Evolutionary conservation across 768 basidiomycete species (phyloP), one percentile per base, ranked within the genome.

Genomic region (Crepidotus variabilis): DNA sequence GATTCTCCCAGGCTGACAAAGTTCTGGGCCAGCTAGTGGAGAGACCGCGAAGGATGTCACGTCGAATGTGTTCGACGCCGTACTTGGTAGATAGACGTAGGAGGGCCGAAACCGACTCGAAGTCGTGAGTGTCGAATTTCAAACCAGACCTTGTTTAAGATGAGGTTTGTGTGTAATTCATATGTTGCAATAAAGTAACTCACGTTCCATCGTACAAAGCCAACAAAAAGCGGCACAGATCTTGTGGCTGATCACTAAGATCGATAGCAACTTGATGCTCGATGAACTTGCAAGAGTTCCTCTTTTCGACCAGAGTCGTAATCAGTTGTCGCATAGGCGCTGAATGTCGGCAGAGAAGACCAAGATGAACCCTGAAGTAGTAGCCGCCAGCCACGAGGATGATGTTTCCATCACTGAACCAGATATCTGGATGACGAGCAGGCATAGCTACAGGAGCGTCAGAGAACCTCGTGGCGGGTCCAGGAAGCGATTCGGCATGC

Each of bases 141-240:
- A 85, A 58, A 36, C 72, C 69, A 55, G 81, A 78, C 49, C 84
- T 69, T 49, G 21, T 22, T 28, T 14, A 2, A 20, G 18, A 43
- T 22, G 50, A 1, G 18, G 28, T 32, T 16, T 56, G 6, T 16
- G 22, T 50, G 33, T 52, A 34, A 50, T 28, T n/a, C 23, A 18
- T 32, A 34, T 20, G 32, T n/a, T 16, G 9, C 39, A 33, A 5
- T 51, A 18, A 34, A 47, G 3, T 45, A 9, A n/a, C 87, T 64
- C 65, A 88, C 87, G 84, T 75, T 64, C 87, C 87, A 60, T 89
- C 88, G 61, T 89, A 91, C 14, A 92, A 61, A 3, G 86, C 83
- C 24, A 78, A 72, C 18, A 92, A 69, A 60, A 92, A 84, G 57
- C 74, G 68, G 21, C 73, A 76, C 59, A 89, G 71, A 56, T 87